These are phyloP conservation scores for Cercospora sp. DNA, from an alignment of 2,329 filamentous ascomycete species.

Conservation along the genomic window DNA sequence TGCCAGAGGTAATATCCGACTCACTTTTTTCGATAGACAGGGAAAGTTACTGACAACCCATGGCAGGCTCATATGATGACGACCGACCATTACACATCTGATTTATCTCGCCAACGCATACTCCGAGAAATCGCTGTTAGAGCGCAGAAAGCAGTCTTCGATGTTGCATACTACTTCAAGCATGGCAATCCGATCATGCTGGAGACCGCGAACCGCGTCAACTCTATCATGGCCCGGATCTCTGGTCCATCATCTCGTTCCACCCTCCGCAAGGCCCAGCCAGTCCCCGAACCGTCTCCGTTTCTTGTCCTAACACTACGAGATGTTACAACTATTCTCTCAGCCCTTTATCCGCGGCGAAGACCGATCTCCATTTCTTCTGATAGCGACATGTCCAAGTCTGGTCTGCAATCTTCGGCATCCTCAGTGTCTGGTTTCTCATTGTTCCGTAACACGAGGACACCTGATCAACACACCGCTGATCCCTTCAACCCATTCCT, in stretches of 20 bases:
- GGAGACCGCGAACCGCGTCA: slow-evolving; percentile 67
- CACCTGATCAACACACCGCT: not conserved
- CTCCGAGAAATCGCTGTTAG: slow-evolving; percentile 74
- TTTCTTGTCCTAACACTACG: slow-evolving; percentile 62
- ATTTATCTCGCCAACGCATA: slow-evolving; percentile 79
- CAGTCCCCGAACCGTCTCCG: not conserved
- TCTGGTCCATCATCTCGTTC: not conserved
- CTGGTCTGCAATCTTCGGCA: slow-evolving; percentile 49
- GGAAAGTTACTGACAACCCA: slow-evolving; percentile 36
- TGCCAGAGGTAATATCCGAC: slow-evolving; percentile 69
- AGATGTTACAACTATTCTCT: slow-evolving; percentile 77
- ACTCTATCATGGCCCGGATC: slow-evolving; percentile 61
- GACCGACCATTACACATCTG: slow-evolving; percentile 87
- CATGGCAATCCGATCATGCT: slow-evolving; percentile 64
- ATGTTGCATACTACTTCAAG: slow-evolving; percentile 68
- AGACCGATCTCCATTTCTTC: slow-evolving; percentile 61
- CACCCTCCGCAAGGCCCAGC: not conserved
- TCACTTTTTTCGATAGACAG: not conserved
- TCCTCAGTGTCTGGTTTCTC: slow-evolving; percentile 54
- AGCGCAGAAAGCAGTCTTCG: slow-evolving; percentile 75
- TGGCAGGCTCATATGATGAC: slow-evolving; percentile 62
- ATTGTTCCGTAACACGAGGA: slow-evolving; percentile 46
- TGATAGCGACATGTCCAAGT: slow-evolving; percentile 50
- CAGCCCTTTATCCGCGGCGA: slow-evolving; percentile 78
- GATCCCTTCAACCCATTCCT: not conserved